Conservation (phyloP, 345 rosid species). For the Linum tenue region DNA sequence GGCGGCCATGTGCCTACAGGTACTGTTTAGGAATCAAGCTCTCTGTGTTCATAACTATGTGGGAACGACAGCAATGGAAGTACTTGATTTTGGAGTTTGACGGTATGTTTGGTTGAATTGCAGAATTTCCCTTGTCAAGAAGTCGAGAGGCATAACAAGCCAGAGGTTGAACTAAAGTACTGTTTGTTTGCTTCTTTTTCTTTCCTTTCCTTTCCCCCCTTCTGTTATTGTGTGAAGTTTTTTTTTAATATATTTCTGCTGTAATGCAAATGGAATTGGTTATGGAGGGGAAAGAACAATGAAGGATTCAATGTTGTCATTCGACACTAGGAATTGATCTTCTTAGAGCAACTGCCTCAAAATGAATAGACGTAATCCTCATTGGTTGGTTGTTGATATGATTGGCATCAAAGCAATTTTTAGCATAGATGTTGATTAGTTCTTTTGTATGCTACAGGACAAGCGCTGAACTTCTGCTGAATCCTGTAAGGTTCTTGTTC, state of each 20-base stretch:
- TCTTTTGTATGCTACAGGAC: slow-evolving; percentile 54
- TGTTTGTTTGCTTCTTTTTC: not conserved
- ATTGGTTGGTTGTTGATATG: not conserved
- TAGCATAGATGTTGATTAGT: not conserved
- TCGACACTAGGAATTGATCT: too few species aligned
- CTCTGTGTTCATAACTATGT: not conserved
- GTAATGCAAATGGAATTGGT: not conserved
- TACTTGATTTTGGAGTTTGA: not conserved
- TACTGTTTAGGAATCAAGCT: slow-evolving; percentile 5
- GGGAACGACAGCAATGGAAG: not conserved
- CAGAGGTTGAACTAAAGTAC: slow-evolving; percentile 97
- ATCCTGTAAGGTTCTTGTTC: slow-evolving; percentile 59
- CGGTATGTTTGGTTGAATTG: slow-evolving; percentile 10
- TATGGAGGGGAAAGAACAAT: too few species aligned
- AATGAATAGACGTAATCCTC: too few species aligned
- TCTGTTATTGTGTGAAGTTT: not conserved
- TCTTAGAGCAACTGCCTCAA: too few species aligned
- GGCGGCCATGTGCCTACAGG: slow-evolving; percentile 96
- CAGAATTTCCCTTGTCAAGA: slow-evolving; percentile 99
- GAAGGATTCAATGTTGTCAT: too few species aligned
- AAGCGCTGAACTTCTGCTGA: slow-evolving; percentile 81
- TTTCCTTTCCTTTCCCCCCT: not conserved
- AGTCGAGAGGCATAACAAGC: slow-evolving; percentile 99
- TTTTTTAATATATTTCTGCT: not conserved
- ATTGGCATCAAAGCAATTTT: not conserved